Conservation (phyloP, 257 asterid species). For the Handroanthus guayacan region DNA sequence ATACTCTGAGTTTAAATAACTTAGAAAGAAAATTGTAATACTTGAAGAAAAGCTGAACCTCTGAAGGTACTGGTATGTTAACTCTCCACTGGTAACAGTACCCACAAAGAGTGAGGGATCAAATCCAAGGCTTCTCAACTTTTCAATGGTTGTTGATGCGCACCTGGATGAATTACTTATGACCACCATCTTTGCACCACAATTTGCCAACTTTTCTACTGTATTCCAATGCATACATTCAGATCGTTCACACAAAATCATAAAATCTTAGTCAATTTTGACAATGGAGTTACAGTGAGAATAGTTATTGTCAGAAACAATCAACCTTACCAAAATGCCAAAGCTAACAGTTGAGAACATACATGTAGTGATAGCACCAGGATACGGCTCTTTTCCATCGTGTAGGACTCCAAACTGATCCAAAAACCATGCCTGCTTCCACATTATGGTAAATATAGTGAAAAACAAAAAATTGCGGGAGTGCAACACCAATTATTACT, state of each 20-base stretch:
- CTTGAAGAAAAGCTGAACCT: slow-evolving; percentile 47
- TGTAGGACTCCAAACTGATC: slow-evolving; percentile 97
- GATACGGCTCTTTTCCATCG: slow-evolving; percentile 93
- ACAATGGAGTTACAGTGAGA: slow-evolving; percentile 10
- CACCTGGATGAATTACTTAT: slow-evolving; percentile 97
- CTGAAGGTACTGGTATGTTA: slow-evolving; percentile 83
- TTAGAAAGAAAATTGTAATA: neutral
- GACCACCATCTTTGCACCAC: slow-evolving; percentile 89
- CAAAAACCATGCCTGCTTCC: slow-evolving; percentile 88
- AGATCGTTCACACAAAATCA: slow-evolving; percentile 23
- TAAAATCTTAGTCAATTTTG: slow-evolving; percentile 18
- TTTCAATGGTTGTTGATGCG: slow-evolving; percentile 84
- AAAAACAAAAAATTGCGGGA: neutral
- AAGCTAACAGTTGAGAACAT: slow-evolving; percentile 54
- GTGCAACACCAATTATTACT: neutral
- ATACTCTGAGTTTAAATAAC: too few relatives aligned
- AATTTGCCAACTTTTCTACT: slow-evolving; percentile 84
- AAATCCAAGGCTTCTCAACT: slow-evolving; percentile 82
- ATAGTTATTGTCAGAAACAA: slow-evolving; percentile 19
- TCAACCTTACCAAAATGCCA: slow-evolving; percentile 45
- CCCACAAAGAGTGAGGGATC: slow-evolving; percentile 84
- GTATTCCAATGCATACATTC: slow-evolving; percentile 34
- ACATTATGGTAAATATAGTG: slow-evolving; percentile 13
- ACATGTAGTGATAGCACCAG: slow-evolving; percentile 92
- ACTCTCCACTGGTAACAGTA: slow-evolving; percentile 95